phyloP scores from a whole-genome alignment of 2,329 filamentous ascomycete genomes.

The Aspergillus versicolor region DNA sequence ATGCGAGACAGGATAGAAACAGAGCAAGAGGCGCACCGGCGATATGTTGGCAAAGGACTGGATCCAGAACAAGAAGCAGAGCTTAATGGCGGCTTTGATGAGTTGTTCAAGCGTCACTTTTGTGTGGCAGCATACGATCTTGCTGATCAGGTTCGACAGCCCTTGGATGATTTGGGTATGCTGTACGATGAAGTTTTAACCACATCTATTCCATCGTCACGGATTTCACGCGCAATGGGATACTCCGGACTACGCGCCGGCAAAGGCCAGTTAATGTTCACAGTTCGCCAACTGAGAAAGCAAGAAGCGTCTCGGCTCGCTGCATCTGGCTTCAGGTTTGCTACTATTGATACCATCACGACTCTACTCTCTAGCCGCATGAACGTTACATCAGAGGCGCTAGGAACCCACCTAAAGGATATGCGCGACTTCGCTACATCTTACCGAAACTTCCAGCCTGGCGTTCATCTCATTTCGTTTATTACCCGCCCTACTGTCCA shows the following conservation, averaged over 20 bases:
- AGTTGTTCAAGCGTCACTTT: constrained; percentile 79
- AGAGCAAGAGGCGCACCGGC: constrained; percentile 47
- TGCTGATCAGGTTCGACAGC: constrained; percentile 64
- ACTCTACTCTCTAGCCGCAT: constrained; percentile 69
- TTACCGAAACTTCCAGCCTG: constrained; percentile 31
- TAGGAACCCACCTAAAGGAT: constrained; percentile 60
- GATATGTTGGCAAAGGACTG: constrained; percentile 48
- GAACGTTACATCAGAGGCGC: constrained; percentile 66
- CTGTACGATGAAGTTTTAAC: constrained; percentile 74
- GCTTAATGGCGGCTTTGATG: constrained; percentile 67
- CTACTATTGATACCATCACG: constrained; percentile 65
- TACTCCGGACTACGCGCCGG: constrained; percentile 43
- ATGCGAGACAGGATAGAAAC: constrained; percentile 70
- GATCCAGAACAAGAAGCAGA: constrained; percentile 47
- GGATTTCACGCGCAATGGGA: constrained; percentile 27
- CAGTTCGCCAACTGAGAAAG: constrained; percentile 64
- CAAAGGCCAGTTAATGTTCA: constrained; percentile 76
- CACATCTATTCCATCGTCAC: constrained; percentile 53
- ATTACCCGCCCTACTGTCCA: constrained; percentile 50
- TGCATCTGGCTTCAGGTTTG: constrained; percentile 76
- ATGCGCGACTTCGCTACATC: constrained; percentile 59
- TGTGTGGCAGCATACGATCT: constrained; percentile 76
- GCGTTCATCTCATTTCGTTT: constrained; percentile 45
- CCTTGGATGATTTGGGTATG: constrained; percentile 63
- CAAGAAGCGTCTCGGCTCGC: constrained; percentile 65